A percentile compares a stretch with the other conserved stretches of the same genome.
These are phyloP conservation scores for Blastobotrys aristatus DNA, from an alignment of 1,139 yeast genomes.

Conservation along the genomic window DNA sequence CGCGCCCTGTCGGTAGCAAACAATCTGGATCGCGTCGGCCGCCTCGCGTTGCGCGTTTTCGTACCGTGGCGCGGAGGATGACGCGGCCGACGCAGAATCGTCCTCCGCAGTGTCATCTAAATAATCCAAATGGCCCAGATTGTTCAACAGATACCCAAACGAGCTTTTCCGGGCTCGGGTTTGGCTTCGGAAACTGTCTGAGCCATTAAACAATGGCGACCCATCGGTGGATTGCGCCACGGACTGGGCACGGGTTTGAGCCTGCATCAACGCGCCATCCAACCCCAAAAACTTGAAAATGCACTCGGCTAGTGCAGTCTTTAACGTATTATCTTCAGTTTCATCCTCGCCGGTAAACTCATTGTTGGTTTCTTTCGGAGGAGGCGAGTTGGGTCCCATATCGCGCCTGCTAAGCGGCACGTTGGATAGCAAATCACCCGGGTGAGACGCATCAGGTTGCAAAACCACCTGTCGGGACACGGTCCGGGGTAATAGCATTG, in stretches of 20 bases:
- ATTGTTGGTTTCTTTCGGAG: not conserved
- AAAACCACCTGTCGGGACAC: slow-evolving; percentile 61
- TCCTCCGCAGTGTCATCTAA: slow-evolving; percentile 16
- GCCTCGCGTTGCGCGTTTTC: slow-evolving; percentile 59
- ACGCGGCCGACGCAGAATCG: slow-evolving; percentile 1
- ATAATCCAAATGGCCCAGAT: slow-evolving; percentile 14
- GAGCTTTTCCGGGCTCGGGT: slow-evolving; percentile 10
- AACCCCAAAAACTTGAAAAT: slow-evolving; percentile 72
- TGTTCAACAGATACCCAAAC: slow-evolving; percentile 17
- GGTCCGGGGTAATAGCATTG: slow-evolving; percentile 13
- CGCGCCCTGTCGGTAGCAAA: slow-evolving; percentile 50
- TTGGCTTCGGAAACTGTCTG: slow-evolving; percentile 11
- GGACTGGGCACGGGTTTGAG: slow-evolving; percentile 13
- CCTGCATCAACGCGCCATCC: slow-evolving; percentile 34
- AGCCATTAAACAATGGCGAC: slow-evolving; percentile 10
- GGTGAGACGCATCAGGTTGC: slow-evolving; percentile 56
- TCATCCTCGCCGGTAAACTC: slow-evolving; percentile 52
- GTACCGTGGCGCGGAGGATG: slow-evolving; percentile 22
- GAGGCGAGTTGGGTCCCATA: slow-evolving; percentile 10
- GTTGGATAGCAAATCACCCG: slow-evolving; percentile 80
- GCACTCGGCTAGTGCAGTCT: slow-evolving; percentile 69
- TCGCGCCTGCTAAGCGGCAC: slow-evolving; percentile 66
- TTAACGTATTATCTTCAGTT: slow-evolving; percentile 65
- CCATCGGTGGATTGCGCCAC: slow-evolving; percentile 21
- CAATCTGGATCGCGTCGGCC: slow-evolving; percentile 55